Evolutionary conservation across 768 basidiomycete species (phyloP).

Genomic region (Lactifluus pinguis): DNA sequence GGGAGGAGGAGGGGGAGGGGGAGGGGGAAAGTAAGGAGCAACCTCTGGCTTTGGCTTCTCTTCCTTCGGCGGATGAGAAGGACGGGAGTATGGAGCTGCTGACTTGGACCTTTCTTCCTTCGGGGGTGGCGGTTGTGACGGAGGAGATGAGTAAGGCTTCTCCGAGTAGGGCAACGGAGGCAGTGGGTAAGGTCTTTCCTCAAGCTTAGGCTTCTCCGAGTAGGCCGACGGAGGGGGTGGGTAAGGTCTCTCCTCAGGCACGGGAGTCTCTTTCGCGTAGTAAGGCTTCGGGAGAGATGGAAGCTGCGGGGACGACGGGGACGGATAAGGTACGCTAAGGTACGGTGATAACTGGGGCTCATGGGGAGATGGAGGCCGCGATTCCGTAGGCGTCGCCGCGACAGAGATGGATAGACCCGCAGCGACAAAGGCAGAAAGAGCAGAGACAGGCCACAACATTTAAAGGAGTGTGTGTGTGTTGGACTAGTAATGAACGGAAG

Average conservation of each 20-base stretch:
- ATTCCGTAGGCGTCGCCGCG: neutral
- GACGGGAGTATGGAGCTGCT: neutral
- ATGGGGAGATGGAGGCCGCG: neutral
- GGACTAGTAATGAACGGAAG: slow-evolving; percentile 4
- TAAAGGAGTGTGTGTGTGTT: neutral
- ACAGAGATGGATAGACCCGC: neutral
- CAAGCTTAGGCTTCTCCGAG: neutral
- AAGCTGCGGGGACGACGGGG: neutral
- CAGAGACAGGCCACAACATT: neutral
- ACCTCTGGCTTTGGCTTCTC: neutral
- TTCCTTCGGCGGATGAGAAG: neutral
- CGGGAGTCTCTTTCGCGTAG: neutral
- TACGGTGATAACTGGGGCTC: neutral
- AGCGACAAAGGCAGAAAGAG: slow-evolving; percentile 1
- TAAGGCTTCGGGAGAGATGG: neutral
- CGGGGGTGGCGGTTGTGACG: neutral
- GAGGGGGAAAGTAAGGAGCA: neutral
- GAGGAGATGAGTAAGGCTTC: neutral
- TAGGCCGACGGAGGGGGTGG: neutral
- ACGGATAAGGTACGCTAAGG: neutral
- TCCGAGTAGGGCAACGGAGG: neutral
- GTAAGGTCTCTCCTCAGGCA: neutral
- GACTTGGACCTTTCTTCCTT: neutral
- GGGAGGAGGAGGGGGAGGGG: neutral
- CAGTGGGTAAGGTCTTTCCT: neutral